phyloP scores from a whole-genome alignment of 2,329 filamentous ascomycete genomes.

The Thermothelomyces thermophilus region DNA sequence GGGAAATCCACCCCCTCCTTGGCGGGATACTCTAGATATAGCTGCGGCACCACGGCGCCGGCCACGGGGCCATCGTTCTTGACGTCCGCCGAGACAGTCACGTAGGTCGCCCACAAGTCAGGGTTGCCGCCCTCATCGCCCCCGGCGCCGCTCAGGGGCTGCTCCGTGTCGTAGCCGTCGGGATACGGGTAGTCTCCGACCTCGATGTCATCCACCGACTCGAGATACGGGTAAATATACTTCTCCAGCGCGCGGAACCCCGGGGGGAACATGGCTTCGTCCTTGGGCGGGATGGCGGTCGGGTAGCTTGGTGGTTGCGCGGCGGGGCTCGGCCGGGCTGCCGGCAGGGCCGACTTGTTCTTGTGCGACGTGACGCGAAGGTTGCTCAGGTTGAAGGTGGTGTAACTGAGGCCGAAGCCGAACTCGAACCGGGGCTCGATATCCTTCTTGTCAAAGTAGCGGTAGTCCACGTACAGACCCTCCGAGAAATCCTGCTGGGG shows the following conservation, averaged over 20 bases:
- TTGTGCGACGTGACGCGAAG: slow-evolving; percentile 41
- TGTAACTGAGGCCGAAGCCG: slow-evolving; percentile 79
- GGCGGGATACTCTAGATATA: slow-evolving; percentile 41
- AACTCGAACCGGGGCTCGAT: slow-evolving; percentile 78
- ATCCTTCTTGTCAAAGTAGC: slow-evolving; percentile 72
- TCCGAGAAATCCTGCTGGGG: slow-evolving; percentile 81
- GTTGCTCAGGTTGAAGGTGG: slow-evolving; percentile 58
- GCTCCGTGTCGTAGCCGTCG: slow-evolving; percentile 45
- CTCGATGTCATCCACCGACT: slow-evolving; percentile 39
- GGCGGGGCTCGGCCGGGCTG: slow-evolving; percentile 36
- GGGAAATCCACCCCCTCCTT: slow-evolving; percentile 52
- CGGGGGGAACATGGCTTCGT: slow-evolving; percentile 54
- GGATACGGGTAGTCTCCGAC: slow-evolving; percentile 43
- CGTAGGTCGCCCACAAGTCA: slow-evolving; percentile 53
- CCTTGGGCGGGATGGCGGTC: slow-evolving; percentile 45
- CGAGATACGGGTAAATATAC: slow-evolving; percentile 68
- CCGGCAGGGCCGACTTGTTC: slow-evolving; percentile 39
- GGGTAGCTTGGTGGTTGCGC: slow-evolving; percentile 46
- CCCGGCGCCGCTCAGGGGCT: slow-evolving; percentile 55
- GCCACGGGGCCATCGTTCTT: slow-evolving; percentile 44
- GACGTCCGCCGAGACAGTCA: slow-evolving; percentile 44
- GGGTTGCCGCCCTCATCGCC: slow-evolving; percentile 64
- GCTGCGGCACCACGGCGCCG: slow-evolving; percentile 41
- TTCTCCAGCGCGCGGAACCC: slow-evolving; percentile 57
- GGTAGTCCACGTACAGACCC: slow-evolving; percentile 83